These are phyloP conservation scores for Scutellaria baicalensis DNA, from an alignment of 257 asterid species.

Conservation along the genomic window DNA sequence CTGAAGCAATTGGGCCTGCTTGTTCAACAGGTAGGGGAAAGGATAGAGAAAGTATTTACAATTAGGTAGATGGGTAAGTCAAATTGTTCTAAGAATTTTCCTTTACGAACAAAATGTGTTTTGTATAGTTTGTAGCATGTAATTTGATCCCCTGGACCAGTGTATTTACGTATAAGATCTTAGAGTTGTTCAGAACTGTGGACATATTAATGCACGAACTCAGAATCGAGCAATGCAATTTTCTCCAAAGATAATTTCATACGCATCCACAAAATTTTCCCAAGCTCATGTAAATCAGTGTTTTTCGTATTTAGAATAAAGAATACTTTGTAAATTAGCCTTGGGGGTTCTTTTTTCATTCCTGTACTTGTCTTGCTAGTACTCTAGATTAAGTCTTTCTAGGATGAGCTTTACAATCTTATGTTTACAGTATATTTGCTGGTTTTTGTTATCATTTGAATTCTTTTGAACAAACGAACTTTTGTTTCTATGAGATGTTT, in stretches of 20 bases:
- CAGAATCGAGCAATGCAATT: not conserved
- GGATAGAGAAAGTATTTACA: not conserved
- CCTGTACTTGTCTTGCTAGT: not conserved
- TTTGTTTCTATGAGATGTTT: not conserved
- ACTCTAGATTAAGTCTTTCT: not conserved
- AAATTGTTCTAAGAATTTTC: not conserved
- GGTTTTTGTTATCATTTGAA: not conserved
- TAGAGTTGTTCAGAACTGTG: not conserved
- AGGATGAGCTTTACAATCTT: not conserved
- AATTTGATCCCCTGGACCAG: not conserved
- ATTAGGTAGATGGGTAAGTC: not conserved
- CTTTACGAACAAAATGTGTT: not conserved
- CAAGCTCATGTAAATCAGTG: not conserved
- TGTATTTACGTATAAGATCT: not conserved
- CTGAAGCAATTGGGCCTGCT: constrained; percentile 58
- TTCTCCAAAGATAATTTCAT: not conserved
- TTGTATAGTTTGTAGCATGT: not conserved
- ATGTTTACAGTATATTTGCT: not conserved
- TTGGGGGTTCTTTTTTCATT: not conserved
- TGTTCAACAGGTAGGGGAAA: constrained; percentile 56
- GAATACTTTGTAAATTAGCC: not conserved
- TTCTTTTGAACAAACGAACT: not conserved
- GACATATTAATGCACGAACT: not conserved
- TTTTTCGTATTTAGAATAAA: not conserved
- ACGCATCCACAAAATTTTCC: not conserved